phyloP scores from a whole-genome alignment of 2,329 filamentous ascomycete genomes.

The Lomentospora prolificans region DNA sequence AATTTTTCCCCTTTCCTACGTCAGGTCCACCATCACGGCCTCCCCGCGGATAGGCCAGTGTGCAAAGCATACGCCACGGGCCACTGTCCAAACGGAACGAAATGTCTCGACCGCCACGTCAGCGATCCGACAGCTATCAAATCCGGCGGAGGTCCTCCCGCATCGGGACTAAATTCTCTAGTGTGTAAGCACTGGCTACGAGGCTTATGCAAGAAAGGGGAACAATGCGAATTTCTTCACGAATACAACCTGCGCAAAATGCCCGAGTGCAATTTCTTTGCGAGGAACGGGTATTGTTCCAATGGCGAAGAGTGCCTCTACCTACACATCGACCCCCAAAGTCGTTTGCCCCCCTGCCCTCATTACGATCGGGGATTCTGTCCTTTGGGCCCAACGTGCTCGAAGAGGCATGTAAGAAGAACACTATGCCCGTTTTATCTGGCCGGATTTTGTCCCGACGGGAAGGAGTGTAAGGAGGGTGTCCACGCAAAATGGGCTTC shows the following conservation, averaged over 20 bases:
- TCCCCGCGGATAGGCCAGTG: constrained; percentile 66
- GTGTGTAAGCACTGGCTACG: constrained; percentile 99
- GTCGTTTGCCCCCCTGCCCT: constrained; percentile 69
- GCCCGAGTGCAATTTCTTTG: constrained; percentile 97
- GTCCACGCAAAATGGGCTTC: constrained; percentile 76
- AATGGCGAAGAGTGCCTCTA: constrained; percentile 96
- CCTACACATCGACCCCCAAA: constrained; percentile 77
- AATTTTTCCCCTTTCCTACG: constrained; percentile 79
- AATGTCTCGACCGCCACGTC: constrained; percentile 76
- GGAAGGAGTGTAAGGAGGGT: constrained; percentile 60
- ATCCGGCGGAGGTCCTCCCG: constrained; percentile 16
- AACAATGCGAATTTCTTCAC: constrained; percentile 94
- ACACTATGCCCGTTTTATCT: constrained; percentile 77
- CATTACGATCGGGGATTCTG: constrained; percentile 96
- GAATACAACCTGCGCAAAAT: constrained; percentile 98
- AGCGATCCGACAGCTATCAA: constrained; percentile 29
- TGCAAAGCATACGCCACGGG: constrained; percentile 82
- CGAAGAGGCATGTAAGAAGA: constrained; percentile 79
- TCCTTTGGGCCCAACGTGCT: constrained; percentile 75
- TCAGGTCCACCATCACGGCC: constrained; percentile 72
- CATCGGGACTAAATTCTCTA: constrained; percentile 61
- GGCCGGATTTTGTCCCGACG: constrained; percentile 90
- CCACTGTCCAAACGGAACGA: constrained; percentile 75
- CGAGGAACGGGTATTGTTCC: constrained; percentile 85
- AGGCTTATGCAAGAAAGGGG: constrained; percentile 93